Base-by-base conservation (phyloP, 352 stramenopile genomes). In the Globisporangium canariense region DNA sequence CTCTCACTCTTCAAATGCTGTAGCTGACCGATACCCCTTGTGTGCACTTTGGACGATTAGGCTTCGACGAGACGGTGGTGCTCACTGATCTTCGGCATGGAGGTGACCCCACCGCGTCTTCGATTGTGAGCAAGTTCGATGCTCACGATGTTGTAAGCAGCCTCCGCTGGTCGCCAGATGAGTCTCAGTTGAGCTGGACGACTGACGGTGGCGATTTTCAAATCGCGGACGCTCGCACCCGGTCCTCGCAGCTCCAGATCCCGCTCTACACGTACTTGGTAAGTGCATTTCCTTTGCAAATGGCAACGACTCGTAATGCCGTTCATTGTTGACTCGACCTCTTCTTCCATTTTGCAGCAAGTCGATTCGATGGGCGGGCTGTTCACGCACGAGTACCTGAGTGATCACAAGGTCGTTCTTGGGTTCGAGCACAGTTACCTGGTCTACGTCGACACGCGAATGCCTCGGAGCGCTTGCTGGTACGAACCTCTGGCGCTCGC, bases 61-160 rank as follows among this genome's bases (percentile, higher is more conserved):
- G 83, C 28, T 94, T 94, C 64, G 86, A 94, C 58, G 76, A 89
- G 64, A 92, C 82, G 4, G 76, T 94, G 20, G 81, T 90, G n/a
- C 34, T 94, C 57, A 86, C 71, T 6, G 79, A 91, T 45, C 70
- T 94, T 25, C 71, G 78, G 11, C 62, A 76, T 40, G 63, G 72
- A 16, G 73, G 71, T 25, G 76, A 89, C 22, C 70, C 71, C 9
- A 70, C 56, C 20, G 57, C 66, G 16, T 68, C 78, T 4, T 65
- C 65, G 1, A 65, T 91, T 18, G 60, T 87, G 1, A 63, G 63
- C 30, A 93, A 92, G 38, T 91, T 84, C 46, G 73, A 93, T 36
- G 83, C 84, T 0, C 68, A 73, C n/a, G 81, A 94, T 49, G 86
- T 94, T 8, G 84, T 94, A 20, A 93, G 83, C 60, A 94, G 86